A percentile compares a stretch with the other conserved stretches of the same genome.
These are phyloP conservation scores for Kazachstania bromeliacearum DNA, from an alignment of 805 yeast species.

Conservation along the genomic window DNA sequence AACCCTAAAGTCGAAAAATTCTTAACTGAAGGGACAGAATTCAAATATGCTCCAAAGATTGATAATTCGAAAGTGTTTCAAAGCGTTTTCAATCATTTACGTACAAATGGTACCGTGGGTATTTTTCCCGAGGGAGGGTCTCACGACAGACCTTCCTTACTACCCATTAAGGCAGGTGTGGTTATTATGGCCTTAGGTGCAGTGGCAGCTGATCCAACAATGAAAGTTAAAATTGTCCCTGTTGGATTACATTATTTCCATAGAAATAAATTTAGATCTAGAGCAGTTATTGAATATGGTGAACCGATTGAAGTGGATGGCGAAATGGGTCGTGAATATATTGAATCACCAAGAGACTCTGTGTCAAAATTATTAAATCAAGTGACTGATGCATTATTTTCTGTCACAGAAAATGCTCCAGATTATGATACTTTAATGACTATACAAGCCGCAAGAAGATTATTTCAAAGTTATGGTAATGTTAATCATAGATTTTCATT, in stretches of 20 bases:
- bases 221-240: slow-evolving; percentile 80
- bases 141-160: slow-evolving; percentile 83
- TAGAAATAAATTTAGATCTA: slow-evolving; percentile 84
- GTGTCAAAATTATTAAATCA: slow-evolving; percentile 61
- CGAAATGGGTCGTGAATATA: slow-evolving; percentile 55
- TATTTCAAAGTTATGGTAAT: slow-evolving; percentile 35
- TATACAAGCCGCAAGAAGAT: slow-evolving; percentile 87
- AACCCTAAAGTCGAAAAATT: slow-evolving; percentile 35
- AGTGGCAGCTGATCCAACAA: slow-evolving; percentile 60
- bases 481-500: slow-evolving; percentile 38
- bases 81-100: slow-evolving; percentile 71
- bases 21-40: slow-evolving; percentile 50
- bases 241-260: slow-evolving; percentile 95
- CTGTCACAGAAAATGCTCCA: slow-evolving; percentile 89
- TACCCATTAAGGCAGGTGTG: slow-evolving; percentile 94
- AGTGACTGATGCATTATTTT: slow-evolving; percentile 64
- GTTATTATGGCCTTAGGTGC: slow-evolving; percentile 97
- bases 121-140: slow-evolving; percentile 98
- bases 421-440: slow-evolving; percentile 89
- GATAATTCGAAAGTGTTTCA: slow-evolving; percentile 78
- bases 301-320: slow-evolving; percentile 62
- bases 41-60: slow-evolving; percentile 68
- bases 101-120: slow-evolving; percentile 72
- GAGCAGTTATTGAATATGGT: slow-evolving; percentile 92
- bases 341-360: slow-evolving; percentile 60